A percentile compares a stretch with the other conserved stretches of the same genome.
Conservation (phyloP, 1,139 yeast species). For the Saccharomycopsis crataegensis region DNA sequence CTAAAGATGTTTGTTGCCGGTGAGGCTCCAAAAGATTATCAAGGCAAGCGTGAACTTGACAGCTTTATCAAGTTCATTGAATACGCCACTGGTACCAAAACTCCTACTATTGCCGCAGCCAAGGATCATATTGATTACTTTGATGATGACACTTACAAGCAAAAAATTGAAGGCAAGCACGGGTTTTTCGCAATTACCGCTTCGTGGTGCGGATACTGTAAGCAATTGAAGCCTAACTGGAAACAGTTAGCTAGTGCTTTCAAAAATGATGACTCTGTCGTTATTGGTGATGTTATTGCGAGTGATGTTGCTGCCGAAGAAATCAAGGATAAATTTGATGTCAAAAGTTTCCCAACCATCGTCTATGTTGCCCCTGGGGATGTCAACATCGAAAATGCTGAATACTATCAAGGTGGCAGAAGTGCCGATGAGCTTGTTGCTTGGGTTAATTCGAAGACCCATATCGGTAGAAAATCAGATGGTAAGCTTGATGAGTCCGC, state of each 20-base stretch:
- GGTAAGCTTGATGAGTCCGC: constrained; percentile 48
- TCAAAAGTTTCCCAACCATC: constrained; percentile 48
- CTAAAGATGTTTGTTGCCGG: constrained; percentile 48
- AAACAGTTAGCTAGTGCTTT: constrained; percentile 33
- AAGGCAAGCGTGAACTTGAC: constrained; percentile 42
- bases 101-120: neutral
- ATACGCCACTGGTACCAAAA: constrained; percentile 12
- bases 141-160: constrained; percentile 7
- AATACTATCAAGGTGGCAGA: constrained; percentile 36
- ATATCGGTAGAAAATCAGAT: constrained; percentile 42
- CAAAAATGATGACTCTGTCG: constrained; percentile 27
- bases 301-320: constrained; percentile 40
- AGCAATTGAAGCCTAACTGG: constrained; percentile 55
- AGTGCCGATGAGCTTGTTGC: constrained; percentile 37
- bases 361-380: constrained; percentile 38
- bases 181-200: constrained; percentile 38
- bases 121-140: constrained; percentile 8
- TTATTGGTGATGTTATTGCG: constrained; percentile 43
- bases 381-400: constrained; percentile 36
- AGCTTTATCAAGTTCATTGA: constrained; percentile 41
- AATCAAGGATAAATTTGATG: constrained; percentile 36
- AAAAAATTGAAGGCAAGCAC: constrained; percentile 12
- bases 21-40: constrained; percentile 41
- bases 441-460: constrained; percentile 44
- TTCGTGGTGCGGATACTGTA: constrained; percentile 72